A percentile compares a stretch with the other conserved stretches of the same genome.
These are phyloP conservation scores for Clonostachys solani DNA, from an alignment of 2,329 filamentous ascomycete genomes.

Conservation along the genomic window DNA sequence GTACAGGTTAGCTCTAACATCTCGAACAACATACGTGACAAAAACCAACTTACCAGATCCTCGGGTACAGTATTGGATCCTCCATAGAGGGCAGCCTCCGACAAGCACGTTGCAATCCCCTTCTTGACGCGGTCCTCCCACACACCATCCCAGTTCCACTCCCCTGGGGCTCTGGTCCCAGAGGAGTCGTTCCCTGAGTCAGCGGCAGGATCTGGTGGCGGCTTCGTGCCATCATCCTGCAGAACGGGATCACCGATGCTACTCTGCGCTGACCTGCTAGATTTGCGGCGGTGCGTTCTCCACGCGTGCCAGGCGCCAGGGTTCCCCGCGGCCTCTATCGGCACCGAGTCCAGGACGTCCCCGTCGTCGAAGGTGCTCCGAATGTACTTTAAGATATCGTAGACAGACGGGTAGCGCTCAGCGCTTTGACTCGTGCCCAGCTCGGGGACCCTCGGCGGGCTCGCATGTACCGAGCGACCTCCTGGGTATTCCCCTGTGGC, in stretches of 20 bases:
- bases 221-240: background rate
- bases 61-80: conserved; percentile 52
- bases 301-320: conserved; percentile 93
- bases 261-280: conserved; percentile 14
- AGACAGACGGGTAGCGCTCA: conserved; percentile 43
- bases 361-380: conserved; percentile 78
- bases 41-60: conserved; percentile 61
- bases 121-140: conserved; percentile 88
- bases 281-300: conserved; percentile 59
- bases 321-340: conserved; percentile 80
- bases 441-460: background rate
- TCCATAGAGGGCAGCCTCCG: conserved; percentile 77
- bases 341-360: conserved; percentile 70
- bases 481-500: background rate
- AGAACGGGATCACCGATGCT: conserved; percentile 3
- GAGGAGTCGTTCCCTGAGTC: background rate
- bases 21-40: too few relatives aligned
- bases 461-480: background rate
- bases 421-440: background rate
- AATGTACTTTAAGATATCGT: conserved; percentile 75
- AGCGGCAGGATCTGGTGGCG: conserved; percentile 1
- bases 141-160: conserved; percentile 98
- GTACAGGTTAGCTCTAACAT: background rate
- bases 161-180: conserved; percentile 50
- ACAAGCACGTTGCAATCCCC: conserved; percentile 71